A percentile compares a stretch with the other conserved stretches of the same genome.
Evolutionary conservation across 176 grass and related monocot genomes (phyloP).

Genomic region (Metroxylon sagu): DNA sequence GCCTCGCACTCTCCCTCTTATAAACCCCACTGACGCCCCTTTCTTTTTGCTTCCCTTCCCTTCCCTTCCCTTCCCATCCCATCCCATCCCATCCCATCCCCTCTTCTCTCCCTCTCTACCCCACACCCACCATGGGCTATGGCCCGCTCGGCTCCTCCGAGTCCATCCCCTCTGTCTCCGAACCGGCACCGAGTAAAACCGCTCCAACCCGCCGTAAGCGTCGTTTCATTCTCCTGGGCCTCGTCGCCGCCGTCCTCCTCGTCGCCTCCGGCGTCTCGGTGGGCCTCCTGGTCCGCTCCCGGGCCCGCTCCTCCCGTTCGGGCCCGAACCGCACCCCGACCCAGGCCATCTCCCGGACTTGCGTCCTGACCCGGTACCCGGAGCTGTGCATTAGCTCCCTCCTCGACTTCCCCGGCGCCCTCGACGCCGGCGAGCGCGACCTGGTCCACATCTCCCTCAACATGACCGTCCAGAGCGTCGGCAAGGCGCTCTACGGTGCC

Average conservation of each 20-base stretch:
- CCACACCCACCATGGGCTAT: constrained; percentile 14
- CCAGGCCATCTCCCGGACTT: constrained; percentile 29
- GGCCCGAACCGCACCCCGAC: constrained; percentile 3
- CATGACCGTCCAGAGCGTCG: constrained; percentile 30
- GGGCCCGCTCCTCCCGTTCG: not conserved
- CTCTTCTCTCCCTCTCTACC: no score
- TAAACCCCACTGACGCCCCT: no score
- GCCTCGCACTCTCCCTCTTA: no score
- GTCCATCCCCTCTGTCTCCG: not conserved
- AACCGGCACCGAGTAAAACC: not conserved
- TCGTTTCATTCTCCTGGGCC: not conserved
- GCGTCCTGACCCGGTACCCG: constrained; percentile 39
- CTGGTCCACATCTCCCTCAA: constrained; percentile 46
- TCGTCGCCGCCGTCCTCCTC: constrained; percentile 18
- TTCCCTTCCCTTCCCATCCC: no score
- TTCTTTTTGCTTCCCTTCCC: no score
- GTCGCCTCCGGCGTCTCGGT: constrained; percentile 20
- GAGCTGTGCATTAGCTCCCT: constrained; percentile 31
- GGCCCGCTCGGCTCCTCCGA: constrained; percentile 20
- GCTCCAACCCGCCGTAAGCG: not conserved
- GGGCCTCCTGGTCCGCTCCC: constrained; percentile 5
- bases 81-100: no score
- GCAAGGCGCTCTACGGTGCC: constrained; percentile 17
- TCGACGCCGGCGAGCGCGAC: constrained; percentile 26
- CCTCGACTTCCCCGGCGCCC: constrained; percentile 31